These are phyloP conservation scores for Tephrocybe sp. DNA, from an alignment of 768 basidiomycete genomes.

Conservation along the genomic window DNA sequence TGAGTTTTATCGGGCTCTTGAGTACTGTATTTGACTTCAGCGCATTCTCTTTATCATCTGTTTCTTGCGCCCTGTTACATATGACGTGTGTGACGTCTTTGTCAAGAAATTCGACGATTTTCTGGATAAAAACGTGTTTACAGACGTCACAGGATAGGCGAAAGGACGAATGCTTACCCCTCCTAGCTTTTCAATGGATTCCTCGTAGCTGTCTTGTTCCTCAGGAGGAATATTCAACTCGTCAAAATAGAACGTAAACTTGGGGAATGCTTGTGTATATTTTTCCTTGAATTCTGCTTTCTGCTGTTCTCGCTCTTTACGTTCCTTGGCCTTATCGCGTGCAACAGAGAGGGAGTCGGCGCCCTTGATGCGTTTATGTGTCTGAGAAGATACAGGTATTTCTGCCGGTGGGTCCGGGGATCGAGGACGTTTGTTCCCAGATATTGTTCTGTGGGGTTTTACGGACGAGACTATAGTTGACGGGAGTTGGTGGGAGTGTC, in stretches of 20 bases:
- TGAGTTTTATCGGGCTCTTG: constrained; percentile 67
- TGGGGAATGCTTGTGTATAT: constrained; percentile 82
- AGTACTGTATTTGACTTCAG: constrained; percentile 32
- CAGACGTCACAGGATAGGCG: neutral
- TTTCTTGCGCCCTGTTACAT: constrained; percentile 45
- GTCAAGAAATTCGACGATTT: constrained; percentile 86
- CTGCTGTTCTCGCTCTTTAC: constrained; percentile 51
- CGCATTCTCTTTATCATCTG: constrained; percentile 69
- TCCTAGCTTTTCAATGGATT: constrained; percentile 64
- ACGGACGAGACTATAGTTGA: constrained; percentile 31
- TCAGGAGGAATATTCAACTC: constrained; percentile 44
- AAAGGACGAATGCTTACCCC: constrained; percentile 65
- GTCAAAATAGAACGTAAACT: constrained; percentile 86
- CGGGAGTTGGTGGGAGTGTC: constrained; percentile 34
- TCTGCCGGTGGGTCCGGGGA: constrained; percentile 48
- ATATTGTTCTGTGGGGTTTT: constrained; percentile 29
- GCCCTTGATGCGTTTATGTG: constrained; percentile 45
- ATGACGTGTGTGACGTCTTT: constrained; percentile 85
- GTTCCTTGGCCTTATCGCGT: constrained; percentile 43
- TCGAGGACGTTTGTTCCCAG: constrained; percentile 42
- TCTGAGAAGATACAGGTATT: constrained; percentile 12
- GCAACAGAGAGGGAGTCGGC: constrained; percentile 17
- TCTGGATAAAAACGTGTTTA: constrained; percentile 38
- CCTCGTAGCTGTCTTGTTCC: constrained; percentile 42
- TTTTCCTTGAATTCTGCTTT: constrained; percentile 77